Conservation (phyloP, 2,329 filamentous ascomycete genomes). For the Didymella sp. region DNA sequence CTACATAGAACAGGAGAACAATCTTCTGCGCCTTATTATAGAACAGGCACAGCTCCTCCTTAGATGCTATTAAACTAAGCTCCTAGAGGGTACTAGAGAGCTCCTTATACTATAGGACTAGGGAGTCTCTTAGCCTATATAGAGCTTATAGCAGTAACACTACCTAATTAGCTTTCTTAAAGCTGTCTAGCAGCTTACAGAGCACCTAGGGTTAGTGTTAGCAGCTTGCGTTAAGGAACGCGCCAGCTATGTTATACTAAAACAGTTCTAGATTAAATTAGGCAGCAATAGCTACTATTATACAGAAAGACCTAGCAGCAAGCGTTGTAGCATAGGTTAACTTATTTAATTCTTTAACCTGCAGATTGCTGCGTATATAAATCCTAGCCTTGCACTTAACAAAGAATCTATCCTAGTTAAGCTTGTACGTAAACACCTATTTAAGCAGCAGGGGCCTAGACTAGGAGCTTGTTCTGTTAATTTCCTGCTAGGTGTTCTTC, state of each 20-base stretch:
- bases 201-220: background rate
- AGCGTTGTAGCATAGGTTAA: background rate
- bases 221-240: background rate
- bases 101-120: no score
- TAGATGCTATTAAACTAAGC: no score
- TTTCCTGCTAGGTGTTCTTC: no score
- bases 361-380: background rate
- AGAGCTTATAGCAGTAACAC: no score
- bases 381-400: background rate
- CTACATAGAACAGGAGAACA: background rate
- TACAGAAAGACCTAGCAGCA: background rate
- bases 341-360: background rate
- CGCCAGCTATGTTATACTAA: background rate
- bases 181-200: background rate
- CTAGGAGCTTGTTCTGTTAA: no score
- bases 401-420: background rate
- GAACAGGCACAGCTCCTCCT: no score
- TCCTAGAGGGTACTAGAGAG: no score
- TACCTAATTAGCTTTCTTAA: background rate
- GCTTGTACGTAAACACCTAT: no score
- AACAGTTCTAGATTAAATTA: background rate
- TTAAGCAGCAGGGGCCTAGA: no score
- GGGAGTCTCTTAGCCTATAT: no score
- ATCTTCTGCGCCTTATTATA: no score
- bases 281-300: background rate